Percentiles rank a stretch among this genome's conserved stretches.
Evolutionary conservation across 2,329 filamentous ascomycete species (phyloP).

Genomic region (Arthrobotrys sphaeroides): DNA sequence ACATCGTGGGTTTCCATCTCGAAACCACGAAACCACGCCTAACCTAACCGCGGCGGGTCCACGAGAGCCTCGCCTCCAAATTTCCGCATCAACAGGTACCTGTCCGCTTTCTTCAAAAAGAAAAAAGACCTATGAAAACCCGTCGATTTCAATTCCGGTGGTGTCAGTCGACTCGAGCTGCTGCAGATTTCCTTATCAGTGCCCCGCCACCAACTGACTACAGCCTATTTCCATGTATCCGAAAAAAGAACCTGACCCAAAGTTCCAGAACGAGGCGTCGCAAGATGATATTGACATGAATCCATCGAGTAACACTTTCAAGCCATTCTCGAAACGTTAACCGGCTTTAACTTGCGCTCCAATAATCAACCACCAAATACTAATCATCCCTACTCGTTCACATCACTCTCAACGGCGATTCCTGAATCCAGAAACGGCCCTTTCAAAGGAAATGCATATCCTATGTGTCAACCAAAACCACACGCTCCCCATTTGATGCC

Average conservation of each 20-base stretch:
- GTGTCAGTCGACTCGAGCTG: constrained; percentile 39
- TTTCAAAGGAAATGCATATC: constrained; percentile 33
- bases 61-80: constrained; percentile 36
- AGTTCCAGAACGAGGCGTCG: constrained; percentile 23
- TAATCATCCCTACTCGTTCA: constrained; percentile 24
- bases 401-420: constrained; percentile 23
- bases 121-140: constrained; percentile 7
- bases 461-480: constrained; percentile 40
- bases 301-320: constrained; percentile 52
- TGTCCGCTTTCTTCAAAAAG: constrained; percentile 2
- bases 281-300: constrained; percentile 46
- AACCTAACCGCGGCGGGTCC: constrained; percentile 20
- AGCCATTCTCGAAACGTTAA: constrained; percentile 15
- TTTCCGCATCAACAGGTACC: constrained; percentile 20
- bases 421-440: background rate
- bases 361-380: constrained; percentile 33
- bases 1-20: constrained; percentile 24
- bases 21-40: constrained; percentile 9
- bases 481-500: constrained; percentile 30
- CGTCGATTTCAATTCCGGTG: constrained; percentile 30
- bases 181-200: constrained; percentile 35
- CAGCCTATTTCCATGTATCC: constrained; percentile 30
- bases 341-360: constrained; percentile 26
- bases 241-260: constrained; percentile 6
- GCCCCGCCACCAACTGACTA: constrained; percentile 19